These are phyloP conservation scores for Chondrus crispus DNA, from an alignment of 23 red algal genomes.

Conservation along the genomic window DNA sequence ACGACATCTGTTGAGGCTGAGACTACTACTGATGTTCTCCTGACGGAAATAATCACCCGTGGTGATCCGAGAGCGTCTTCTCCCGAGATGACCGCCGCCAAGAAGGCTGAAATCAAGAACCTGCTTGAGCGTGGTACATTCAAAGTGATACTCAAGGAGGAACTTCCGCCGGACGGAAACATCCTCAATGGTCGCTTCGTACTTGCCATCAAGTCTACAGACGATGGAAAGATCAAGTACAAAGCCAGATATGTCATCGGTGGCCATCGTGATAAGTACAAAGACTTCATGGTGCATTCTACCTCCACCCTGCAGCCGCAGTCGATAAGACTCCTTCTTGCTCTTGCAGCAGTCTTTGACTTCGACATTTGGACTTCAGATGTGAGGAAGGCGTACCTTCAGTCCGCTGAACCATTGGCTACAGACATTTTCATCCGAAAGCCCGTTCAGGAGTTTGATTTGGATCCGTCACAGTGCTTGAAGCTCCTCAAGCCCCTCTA, in stretches of 20 bases:
- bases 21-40: background rate
- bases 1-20: background rate
- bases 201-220: constrained; percentile 12
- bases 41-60: background rate
- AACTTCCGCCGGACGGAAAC: background rate
- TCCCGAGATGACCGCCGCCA: background rate
- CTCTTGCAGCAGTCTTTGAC: background rate
- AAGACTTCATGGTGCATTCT: background rate
- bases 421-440: background rate
- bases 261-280: background rate
- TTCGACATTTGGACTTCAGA: constrained; percentile 5
- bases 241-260: background rate
- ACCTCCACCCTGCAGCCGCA: background rate
- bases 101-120: background rate
- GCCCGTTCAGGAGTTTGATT: background rate
- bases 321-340: background rate
- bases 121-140: background rate
- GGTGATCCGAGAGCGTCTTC: background rate
- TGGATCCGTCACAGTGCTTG: background rate
- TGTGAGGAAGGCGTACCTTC: background rate
- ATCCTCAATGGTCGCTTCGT: background rate
- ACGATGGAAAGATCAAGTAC: background rate
- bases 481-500: constrained; percentile 1
- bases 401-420: background rate
- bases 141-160: background rate